Base-by-base conservation (phyloP, 345 rosid species). In the Crucihimalaya himalaica region DNA sequence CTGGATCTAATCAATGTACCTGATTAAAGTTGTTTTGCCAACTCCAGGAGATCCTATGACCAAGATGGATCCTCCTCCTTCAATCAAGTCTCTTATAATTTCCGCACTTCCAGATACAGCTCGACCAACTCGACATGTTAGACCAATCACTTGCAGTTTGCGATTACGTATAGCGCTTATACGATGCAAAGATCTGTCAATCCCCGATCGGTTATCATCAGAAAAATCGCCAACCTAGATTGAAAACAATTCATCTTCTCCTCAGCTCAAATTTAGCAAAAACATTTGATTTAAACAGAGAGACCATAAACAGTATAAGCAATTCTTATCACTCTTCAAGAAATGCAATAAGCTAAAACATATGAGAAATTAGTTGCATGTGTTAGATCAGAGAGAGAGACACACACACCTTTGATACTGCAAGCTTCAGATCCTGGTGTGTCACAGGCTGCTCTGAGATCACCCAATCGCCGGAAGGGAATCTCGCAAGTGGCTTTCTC, bases 161-260 rank as follows among this genome's bases (percentile, higher is more conserved):
- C 97, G 93, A 78, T 91, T 94, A 66, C 96, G 87, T 48, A 94
- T 89, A 28, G 98, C 98, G 78, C 98, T 94, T 70, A 94, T 91
- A 21, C 97, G 97, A 78, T 89, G 98, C 75, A 91, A 83, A 12
- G 95, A 91, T 83, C 87, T 89, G 81, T 94, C 62, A 16, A 94
- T 94, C 42, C 98, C 95, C 8, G 97, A 89, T 21, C 97, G 86
- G 64, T 94, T 94, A 81, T 94, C 98, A 78, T 94, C 97, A 25
- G 97, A 89, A 71, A 94, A 94, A 29, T 88, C 97, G 11, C 97
- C 98, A 83, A 94, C 97, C 98, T 91, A 63, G 54, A 27, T 4
- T 13, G 2, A 39, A 40, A 68, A 25, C 25, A 74, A 74, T 45
- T 43, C 10, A 25, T 48, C 60, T 60, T 8, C 39, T 47, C 51